Percentiles rank a stretch among this genome's conserved stretches.
phyloP scores from a whole-genome alignment of 176 grass and related monocot genomes.

The Triticum turgidum region DNA sequence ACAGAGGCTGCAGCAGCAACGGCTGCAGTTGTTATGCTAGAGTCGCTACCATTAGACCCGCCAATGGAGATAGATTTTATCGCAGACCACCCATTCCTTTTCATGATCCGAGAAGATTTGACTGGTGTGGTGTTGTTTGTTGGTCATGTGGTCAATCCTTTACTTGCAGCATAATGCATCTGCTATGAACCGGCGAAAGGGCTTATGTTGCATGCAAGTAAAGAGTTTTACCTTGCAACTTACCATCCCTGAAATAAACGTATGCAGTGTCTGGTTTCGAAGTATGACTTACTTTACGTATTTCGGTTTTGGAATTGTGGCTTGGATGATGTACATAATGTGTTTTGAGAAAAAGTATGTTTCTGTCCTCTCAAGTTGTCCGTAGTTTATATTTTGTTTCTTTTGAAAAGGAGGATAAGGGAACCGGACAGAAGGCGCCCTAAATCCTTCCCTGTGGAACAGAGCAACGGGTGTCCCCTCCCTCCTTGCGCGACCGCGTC shows the following conservation, averaged over 20 bases:
- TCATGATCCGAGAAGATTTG: conserved; percentile 7
- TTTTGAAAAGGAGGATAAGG: no score
- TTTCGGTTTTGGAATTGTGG: background rate
- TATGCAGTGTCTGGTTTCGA: background rate
- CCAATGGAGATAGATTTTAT: background rate
- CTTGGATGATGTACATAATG: no score
- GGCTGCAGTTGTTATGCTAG: background rate
- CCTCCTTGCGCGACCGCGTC: no score
- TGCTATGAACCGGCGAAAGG: background rate
- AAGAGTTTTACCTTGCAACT: background rate
- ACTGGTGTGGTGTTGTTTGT: conserved; percentile 1
- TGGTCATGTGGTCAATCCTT: background rate
- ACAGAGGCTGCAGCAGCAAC: background rate
- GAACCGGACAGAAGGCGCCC: no score
- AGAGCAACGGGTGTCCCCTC: no score
- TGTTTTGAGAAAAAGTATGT: no score
- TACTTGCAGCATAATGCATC: background rate
- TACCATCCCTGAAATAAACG: background rate
- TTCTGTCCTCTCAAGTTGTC: no score
- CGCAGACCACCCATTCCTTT: background rate
- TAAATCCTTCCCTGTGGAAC: no score
- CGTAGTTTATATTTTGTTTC: no score
- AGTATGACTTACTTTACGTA: background rate
- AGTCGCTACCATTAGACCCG: background rate
- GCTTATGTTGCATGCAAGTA: background rate